Evolutionary conservation across 192 early-diverging fungal genomes (phyloP), one percentile per base, ranked within the genome.

Genomic region (Umbelopsis vinacea): DNA sequence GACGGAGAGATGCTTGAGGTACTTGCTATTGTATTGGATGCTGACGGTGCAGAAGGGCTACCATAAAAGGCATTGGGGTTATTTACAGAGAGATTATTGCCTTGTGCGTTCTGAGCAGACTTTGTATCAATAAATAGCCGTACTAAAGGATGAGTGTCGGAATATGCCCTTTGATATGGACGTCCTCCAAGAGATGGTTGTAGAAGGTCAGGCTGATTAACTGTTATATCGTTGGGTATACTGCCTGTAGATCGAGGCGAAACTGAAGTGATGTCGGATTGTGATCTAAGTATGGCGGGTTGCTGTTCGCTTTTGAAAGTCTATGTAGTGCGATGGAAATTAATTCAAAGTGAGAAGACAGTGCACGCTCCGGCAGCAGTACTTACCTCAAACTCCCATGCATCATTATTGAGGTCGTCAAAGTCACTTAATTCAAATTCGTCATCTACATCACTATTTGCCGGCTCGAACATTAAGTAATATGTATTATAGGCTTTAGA

Each of bases 341-440:
- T 14, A 66, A 33, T n/a, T 23, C 3, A 6, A 46, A 66, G 24
- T 22, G 60, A 63, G 26, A 33, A 29, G 29, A 45, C 37, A 33
- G 6, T 12, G 11, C 40, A 12, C 40, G 11, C 40, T 43, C 5
- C 40, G 6, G 19, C 14, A 73, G 17, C n/a, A 9, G 66, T 38
- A 72, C 80, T 73, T 81, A 84, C 84, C 76, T 86, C 85, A 73
- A 88, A 88, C 46, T 79, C 70, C 87, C 87, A 88, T 22, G 69
- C 77, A 67, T 86, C 84, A 46, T 73, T 48, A 26, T 80, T 75
- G 19, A 79, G 69, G 22, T 77, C 80, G 35, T 72, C 68, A 46
- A 86, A 84, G 35, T 84, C 82, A 76, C 82, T 80, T 29, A 71
- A 52, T 35, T 78, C 80, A 2, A 77, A 70, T 21, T 85, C 81